Percentiles rank a stretch among this genome's conserved stretches.
phyloP scores from a whole-genome alignment of 2,329 filamentous ascomycete genomes.

The Ceratocystis alfenasii region DNA sequence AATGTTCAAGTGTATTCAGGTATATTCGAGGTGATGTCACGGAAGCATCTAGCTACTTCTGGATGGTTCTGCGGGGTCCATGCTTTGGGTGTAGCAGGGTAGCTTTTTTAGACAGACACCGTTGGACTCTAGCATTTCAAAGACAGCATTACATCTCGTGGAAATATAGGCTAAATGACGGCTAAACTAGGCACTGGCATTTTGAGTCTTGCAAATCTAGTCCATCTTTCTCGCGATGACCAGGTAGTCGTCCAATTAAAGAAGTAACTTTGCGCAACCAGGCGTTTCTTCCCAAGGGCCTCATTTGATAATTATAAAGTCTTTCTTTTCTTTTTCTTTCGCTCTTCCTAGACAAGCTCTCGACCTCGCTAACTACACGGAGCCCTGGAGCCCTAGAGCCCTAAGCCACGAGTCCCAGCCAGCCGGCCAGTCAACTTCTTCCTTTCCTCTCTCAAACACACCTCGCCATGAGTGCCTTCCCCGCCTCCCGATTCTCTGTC shows the following conservation, averaged over 20 bases:
- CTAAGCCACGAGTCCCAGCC: not conserved
- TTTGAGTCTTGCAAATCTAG: conserved; percentile 21
- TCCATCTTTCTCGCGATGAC: conserved; percentile 14
- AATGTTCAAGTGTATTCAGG: conserved; percentile 7
- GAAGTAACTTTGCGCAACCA: not conserved
- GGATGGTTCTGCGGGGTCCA: conserved; percentile 17
- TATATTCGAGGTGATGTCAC: conserved; percentile 19
- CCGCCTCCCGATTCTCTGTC: conserved; percentile 28
- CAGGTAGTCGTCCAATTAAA: conserved; percentile 1
- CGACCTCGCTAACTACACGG: not conserved
- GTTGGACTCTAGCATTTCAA: not conserved
- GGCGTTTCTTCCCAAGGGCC: not conserved
- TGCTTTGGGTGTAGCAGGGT: conserved; percentile 14
- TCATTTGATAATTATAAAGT: not conserved
- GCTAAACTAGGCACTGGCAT: not conserved
- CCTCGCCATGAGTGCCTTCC: conserved; percentile 28
- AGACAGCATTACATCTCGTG: not conserved
- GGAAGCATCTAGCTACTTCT: conserved; percentile 21
- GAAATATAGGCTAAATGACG: conserved; percentile 8
- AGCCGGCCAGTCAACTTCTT: not conserved
- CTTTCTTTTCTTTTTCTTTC: conserved; percentile 1
- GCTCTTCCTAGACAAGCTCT: not conserved
- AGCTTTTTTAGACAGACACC: conserved; percentile 3
- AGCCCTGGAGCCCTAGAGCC: not conserved
- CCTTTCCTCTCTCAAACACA: conserved; percentile 13